Evolutionary conservation across 176 grass and related monocot species (phyloP).

Genomic region (Calamus simplicifolius): DNA sequence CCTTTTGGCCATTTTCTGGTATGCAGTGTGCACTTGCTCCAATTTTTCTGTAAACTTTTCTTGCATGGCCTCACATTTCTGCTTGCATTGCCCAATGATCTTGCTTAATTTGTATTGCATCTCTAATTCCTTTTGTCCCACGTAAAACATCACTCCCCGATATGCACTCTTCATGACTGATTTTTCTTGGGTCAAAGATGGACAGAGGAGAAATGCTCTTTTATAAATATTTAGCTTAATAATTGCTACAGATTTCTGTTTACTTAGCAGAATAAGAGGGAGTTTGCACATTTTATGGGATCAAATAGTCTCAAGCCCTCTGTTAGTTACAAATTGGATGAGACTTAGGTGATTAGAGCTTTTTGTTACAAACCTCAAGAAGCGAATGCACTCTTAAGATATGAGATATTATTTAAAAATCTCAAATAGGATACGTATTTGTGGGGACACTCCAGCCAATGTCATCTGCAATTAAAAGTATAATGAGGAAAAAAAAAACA

Average conservation of each 20-base stretch:
- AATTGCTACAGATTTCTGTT: no score
- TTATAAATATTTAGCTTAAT: constrained; percentile 4
- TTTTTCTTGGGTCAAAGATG: constrained; percentile 25
- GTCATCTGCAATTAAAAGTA: constrained; percentile 50
- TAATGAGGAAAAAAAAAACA: constrained; percentile 16
- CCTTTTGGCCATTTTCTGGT: constrained; percentile 87
- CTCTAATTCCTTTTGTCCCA: constrained; percentile 86
- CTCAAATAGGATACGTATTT: constrained; percentile 60
- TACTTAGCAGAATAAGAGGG: no score
- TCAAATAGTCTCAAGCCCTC: no score
- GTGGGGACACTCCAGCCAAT: constrained; percentile 79
- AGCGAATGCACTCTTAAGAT: no score
- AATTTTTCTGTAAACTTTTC: constrained; percentile 85
- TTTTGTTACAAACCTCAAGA: no score
- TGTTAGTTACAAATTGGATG: no score
- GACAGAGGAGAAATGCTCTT: not conserved
- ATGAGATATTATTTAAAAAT: no score
- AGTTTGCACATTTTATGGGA: no score
- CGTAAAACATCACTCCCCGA: constrained; percentile 84
- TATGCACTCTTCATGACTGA: constrained; percentile 90
- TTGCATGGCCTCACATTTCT: constrained; percentile 80
- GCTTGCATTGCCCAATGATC: constrained; percentile 59
- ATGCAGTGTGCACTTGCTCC: constrained; percentile 68
- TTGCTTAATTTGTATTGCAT: constrained; percentile 92
- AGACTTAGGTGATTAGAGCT: no score